Conservation (phyloP, 1,139 yeast species). For the Taiozyma sp. region DNA sequence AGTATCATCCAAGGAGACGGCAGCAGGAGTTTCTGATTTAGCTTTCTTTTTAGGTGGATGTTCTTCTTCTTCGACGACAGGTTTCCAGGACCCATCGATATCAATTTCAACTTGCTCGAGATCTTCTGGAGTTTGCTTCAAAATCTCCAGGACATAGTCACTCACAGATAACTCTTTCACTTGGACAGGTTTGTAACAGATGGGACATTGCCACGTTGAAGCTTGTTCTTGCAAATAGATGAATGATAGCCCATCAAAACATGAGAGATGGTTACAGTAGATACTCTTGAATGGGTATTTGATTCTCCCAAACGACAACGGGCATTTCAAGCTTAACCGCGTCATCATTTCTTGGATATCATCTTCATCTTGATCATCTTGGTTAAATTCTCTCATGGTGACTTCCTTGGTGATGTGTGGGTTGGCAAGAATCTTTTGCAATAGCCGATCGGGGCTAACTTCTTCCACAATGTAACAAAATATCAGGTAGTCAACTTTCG, state of each 20-base stretch:
- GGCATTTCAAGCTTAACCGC: constrained; percentile 57
- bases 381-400: constrained; percentile 39
- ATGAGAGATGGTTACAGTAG: constrained; percentile 62
- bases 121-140: constrained; percentile 39
- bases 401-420: constrained; percentile 45
- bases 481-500: constrained; percentile 39
- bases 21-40: constrained; percentile 5
- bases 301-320: constrained; percentile 59
- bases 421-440: constrained; percentile 28
- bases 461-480: constrained; percentile 51
- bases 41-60: constrained; percentile 3
- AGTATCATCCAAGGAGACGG: constrained; percentile 3
- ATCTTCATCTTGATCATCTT: constrained; percentile 44
- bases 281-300: constrained; percentile 54
- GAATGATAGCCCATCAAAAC: constrained; percentile 64
- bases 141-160: constrained; percentile 53
- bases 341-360: constrained; percentile 55
- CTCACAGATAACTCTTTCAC: constrained; percentile 54
- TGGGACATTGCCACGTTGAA: constrained; percentile 68
- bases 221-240: constrained; percentile 55
- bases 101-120: constrained; percentile 52
- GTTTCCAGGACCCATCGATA: constrained; percentile 56
- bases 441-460: constrained; percentile 36
- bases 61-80: constrained; percentile 25
- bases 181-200: constrained; percentile 43